Base-by-base conservation (phyloP, 495 filamentous ascomycete species). In the Hypoxylon intermedium region DNA sequence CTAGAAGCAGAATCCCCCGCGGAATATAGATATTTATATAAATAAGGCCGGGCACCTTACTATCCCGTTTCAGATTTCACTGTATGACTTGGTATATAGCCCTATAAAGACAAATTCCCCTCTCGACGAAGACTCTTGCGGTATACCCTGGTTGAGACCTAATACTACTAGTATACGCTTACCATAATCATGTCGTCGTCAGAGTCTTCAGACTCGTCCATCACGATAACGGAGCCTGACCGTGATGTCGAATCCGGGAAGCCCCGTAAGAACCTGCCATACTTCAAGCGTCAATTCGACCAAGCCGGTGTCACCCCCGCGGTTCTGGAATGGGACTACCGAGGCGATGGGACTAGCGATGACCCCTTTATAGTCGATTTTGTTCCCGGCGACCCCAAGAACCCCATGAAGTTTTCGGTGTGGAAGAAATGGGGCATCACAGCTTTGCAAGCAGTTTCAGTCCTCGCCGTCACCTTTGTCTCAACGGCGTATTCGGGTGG, bases 401-500 rank as follows among this genome's bases (percentile, higher is more conserved):
- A 93, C 68, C 87, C 90, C 2, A 85, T 90, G 82, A 73, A 72
- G n/a, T 92, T 87, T 65, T 67, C 79, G 21, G 42, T 64, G 2
- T 53, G 58, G 16, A 85, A 79, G 71, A 93, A 93, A 74, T 93
- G 90, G 90, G 67, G 67, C n/a, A 83, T 88, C 54, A 89, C 88
- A 1, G 58, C 83, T 40, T 37, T 87, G 11, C 82, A 86, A 42
- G 87, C 89, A 20, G 56, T 89, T 31, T 82, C 87, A 13, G 90
- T 89, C 0, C 77, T 93, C 43, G 85, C 86, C 16, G 89, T 93
- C 19, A 78, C 90, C 12, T 85, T 95, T 59, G 88, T 87, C 28
- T 91, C 88, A 6, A 90, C 89, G 1, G 89, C 89, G 9, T 93
- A 87, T 61, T 77, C 88, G 23, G 89, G 89, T 30, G 90, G 90